Evolutionary conservation across 139 green algal species (phyloP).

Genomic region (Chlamydomonas incerta): DNA sequence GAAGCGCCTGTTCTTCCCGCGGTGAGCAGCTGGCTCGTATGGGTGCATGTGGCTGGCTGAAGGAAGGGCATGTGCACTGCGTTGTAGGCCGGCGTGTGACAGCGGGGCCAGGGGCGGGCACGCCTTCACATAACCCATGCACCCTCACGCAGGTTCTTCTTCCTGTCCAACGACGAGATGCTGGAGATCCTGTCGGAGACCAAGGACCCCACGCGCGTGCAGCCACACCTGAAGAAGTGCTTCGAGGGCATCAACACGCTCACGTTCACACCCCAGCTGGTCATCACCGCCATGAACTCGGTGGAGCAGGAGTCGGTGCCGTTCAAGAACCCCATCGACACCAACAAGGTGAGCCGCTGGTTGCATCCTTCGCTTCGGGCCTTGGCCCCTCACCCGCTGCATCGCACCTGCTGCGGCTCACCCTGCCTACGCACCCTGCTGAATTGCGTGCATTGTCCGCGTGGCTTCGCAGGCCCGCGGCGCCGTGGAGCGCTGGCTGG

Average conservation of each 20-base stretch:
- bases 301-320: constrained; percentile 79
- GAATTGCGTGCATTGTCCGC: no score
- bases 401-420: no score
- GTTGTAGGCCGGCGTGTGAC: no score
- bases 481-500: constrained; percentile 86
- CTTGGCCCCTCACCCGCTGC: no score
- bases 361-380: background rate
- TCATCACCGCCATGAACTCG: constrained; percentile 80
- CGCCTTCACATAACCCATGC: no score
- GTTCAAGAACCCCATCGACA: constrained; percentile 66
- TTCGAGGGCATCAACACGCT: constrained; percentile 80
- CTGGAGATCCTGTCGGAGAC: constrained; percentile 87
- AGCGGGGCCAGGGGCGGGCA: no score
- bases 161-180: constrained; percentile 90
- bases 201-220: constrained; percentile 81
- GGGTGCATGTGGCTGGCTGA: no score
- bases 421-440: no score
- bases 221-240: constrained; percentile 85
- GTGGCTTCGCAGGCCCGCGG: constrained; percentile 54
- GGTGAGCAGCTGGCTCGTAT: constrained; percentile 45
- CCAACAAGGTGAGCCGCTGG: constrained; percentile 43
- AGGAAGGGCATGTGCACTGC: no score
- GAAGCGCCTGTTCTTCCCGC: constrained; percentile 83
- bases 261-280: constrained; percentile 70
- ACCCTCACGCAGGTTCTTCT: constrained; percentile 80